Percentiles rank a stretch among this genome's conserved stretches.
Evolutionary conservation across 306 rosid species (phyloP).

Genomic region (Echinosophora koreensis): DNA sequence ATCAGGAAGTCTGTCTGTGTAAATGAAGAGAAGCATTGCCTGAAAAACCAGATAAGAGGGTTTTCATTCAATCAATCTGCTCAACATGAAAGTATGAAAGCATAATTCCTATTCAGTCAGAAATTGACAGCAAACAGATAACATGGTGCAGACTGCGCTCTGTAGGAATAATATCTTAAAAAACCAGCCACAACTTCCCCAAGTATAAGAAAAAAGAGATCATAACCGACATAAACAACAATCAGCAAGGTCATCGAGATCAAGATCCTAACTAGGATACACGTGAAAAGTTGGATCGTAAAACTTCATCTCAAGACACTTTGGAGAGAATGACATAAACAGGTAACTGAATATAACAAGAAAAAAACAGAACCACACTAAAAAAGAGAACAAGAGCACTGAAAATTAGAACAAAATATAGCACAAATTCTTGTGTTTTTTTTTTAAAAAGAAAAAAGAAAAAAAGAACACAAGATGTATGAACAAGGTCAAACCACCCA

Average conservation of each 20-base stretch:
- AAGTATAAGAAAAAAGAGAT: slow-evolving; percentile 10
- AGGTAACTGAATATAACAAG: not conserved
- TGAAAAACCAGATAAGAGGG: slow-evolving; percentile 48
- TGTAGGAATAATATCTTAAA: slow-evolving; percentile 1
- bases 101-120: slow-evolving; percentile 12
- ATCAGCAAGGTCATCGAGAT: not conserved
- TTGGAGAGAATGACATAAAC: not conserved
- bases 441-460: too few species aligned
- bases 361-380: not conserved
- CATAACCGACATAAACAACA: slow-evolving; percentile 17
- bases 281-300: not conserved
- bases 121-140: slow-evolving; percentile 35
- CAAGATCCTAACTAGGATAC: not conserved
- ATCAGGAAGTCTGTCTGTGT: slow-evolving; percentile 73
- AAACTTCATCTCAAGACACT: not conserved
- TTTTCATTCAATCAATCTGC: slow-evolving; percentile 16
- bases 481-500: not conserved
- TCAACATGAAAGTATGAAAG: slow-evolving; percentile 31
- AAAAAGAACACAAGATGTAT: not conserved
- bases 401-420: too few species aligned
- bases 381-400: not conserved
- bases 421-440: too few species aligned
- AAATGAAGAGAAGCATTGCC: slow-evolving; percentile 88
- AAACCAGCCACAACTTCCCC: not conserved
- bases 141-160: not conserved